Evolutionary conservation across 2,329 filamentous ascomycete species (phyloP).

Genomic region (Ambrosiella cleistominuta): DNA sequence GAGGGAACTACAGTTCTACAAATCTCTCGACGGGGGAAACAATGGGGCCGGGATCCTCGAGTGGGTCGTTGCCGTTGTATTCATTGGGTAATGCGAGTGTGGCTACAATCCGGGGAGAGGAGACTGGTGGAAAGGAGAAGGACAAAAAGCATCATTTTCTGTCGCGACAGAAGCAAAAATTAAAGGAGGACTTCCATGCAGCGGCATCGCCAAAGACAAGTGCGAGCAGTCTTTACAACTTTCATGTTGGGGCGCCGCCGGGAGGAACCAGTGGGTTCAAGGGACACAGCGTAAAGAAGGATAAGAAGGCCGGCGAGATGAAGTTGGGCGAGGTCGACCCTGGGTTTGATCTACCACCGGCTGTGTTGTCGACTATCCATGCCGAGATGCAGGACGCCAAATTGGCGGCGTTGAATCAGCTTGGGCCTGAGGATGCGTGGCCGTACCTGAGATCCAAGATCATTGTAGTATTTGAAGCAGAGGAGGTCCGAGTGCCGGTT

Average conservation of each 20-base stretch:
- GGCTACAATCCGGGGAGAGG: conserved; percentile 48
- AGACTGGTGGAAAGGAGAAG: conserved; percentile 38
- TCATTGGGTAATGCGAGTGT: conserved; percentile 59
- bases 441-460: conserved; percentile 60
- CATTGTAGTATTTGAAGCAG: conserved; percentile 63
- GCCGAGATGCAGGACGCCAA: conserved; percentile 9
- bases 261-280: conserved; percentile 27
- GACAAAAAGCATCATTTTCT: conserved; percentile 67
- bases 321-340: conserved; percentile 7
- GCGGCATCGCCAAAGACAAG: conserved; percentile 57
- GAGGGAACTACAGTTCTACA: conserved; percentile 52
- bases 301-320: conserved; percentile 11
- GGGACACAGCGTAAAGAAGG: conserved; percentile 8
- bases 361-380: conserved; percentile 8
- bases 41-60: not conserved
- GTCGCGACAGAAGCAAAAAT: conserved; percentile 61
- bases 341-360: conserved; percentile 8
- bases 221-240: conserved; percentile 62
- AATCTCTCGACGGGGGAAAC: conserved; percentile 29
- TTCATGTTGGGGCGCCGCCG: conserved; percentile 55
- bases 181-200: conserved; percentile 56
- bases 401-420: conserved; percentile 4
- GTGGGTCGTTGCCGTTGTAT: conserved; percentile 37
- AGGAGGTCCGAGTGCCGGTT: conserved; percentile 60
- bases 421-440: conserved; percentile 58